phyloP scores from a whole-genome alignment of 768 basidiomycete species.

The Suillus placidus region DNA sequence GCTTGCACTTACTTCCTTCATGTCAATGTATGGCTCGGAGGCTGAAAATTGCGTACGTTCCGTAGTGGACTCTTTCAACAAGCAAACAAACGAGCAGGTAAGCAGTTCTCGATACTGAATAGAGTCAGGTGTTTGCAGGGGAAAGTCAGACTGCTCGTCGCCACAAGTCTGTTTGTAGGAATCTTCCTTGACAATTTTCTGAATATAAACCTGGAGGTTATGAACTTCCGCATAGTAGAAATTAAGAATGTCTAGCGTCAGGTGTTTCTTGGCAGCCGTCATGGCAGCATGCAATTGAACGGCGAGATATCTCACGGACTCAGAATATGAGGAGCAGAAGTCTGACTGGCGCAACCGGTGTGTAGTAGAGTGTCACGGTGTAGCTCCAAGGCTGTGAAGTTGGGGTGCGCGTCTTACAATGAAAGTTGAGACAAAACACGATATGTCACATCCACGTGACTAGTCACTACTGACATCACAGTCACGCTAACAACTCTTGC shows the following conservation, averaged over 20 bases:
- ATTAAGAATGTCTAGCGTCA: constrained; percentile 40
- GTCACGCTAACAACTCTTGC: no score
- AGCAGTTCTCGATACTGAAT: constrained; percentile 41
- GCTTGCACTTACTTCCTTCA: constrained; percentile 51
- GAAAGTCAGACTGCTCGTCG: constrained; percentile 12
- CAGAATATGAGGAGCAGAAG: neutral
- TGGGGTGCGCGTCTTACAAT: no score
- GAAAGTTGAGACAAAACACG: no score
- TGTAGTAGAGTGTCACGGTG: neutral
- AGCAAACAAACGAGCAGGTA: constrained; percentile 49
- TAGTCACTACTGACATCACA: no score
- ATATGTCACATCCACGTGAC: no score
- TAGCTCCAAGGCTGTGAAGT: no score
- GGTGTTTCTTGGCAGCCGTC: constrained; percentile 1
- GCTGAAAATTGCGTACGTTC: constrained; percentile 30
- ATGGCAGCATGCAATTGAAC: neutral
- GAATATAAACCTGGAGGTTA: constrained; percentile 42
- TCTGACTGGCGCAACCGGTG: neutral
- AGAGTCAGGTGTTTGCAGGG: constrained; percentile 26
- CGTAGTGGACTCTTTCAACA: constrained; percentile 25
- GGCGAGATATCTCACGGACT: neutral
- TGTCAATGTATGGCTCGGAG: constrained; percentile 46
- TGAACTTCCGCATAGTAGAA: constrained; percentile 48
- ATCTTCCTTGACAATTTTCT: constrained; percentile 35
- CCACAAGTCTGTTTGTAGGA: constrained; percentile 14